Conservation (phyloP, 495 filamentous ascomycete species). For the Aspergillus cristatus region DNA sequence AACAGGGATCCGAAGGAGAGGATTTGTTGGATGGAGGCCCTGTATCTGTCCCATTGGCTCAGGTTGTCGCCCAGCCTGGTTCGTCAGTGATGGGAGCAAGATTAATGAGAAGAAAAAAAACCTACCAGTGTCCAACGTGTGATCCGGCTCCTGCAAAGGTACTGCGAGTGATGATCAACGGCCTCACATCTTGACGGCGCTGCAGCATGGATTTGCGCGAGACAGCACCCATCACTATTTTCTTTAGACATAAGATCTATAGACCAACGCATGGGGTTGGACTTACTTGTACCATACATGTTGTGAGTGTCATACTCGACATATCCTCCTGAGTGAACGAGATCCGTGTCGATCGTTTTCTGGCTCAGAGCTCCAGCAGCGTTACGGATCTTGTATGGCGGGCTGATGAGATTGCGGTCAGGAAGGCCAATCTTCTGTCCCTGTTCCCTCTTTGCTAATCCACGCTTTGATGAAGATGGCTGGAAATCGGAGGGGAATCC, state of each 20-base stretch:
- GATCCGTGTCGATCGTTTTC: constrained; percentile 64
- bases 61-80: constrained; percentile 72
- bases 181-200: constrained; percentile 57
- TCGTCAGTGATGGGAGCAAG: background rate
- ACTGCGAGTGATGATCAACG: constrained; percentile 73
- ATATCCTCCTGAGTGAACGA: constrained; percentile 60
- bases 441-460: constrained; percentile 5
- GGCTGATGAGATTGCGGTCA: constrained; percentile 56
- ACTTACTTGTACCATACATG: constrained; percentile 64
- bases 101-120: constrained; percentile 1
- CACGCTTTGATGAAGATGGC: constrained; percentile 28
- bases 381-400: constrained; percentile 70
- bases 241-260: constrained; percentile 5
- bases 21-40: constrained; percentile 56
- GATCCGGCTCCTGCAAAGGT: constrained; percentile 75
- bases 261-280: too few species aligned
- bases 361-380: constrained; percentile 59
- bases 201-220: constrained; percentile 59
- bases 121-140: constrained; percentile 70
- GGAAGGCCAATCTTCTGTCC: constrained; percentile 44
- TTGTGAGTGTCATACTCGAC: constrained; percentile 79
- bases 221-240: constrained; percentile 61
- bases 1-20: constrained; percentile 71
- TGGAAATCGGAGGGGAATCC: constrained; percentile 68
- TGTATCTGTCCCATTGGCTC: constrained; percentile 64